Evolutionary conservation across 345 rosid genomes (phyloP).

Genomic region (Eucalyptus polybractea): DNA sequence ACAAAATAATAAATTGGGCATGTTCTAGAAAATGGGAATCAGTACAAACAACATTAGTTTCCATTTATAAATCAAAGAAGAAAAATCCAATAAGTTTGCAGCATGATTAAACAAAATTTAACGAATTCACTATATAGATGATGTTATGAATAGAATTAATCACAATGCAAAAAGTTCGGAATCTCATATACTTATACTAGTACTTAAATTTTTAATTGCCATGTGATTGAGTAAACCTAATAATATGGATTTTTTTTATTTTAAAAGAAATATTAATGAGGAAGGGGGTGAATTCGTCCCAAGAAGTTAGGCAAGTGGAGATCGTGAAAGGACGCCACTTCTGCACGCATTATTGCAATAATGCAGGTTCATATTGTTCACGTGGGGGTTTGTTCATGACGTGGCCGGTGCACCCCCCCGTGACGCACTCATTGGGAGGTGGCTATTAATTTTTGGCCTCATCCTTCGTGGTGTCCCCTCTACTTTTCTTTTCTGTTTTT

Average conservation of each 20-base stretch:
- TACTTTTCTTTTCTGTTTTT: background rate
- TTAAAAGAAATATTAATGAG: background rate
- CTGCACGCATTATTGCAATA: background rate
- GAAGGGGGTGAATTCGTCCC: background rate
- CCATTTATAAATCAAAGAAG: fast-evolving
- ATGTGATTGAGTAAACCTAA: background rate
- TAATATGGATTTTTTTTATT: background rate
- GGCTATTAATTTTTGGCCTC: background rate
- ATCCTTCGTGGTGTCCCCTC: background rate
- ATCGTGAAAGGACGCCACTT: background rate
- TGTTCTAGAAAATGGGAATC: background rate
- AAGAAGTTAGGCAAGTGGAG: background rate
- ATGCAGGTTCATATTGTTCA: background rate
- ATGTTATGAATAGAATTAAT: background rate
- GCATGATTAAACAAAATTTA: background rate
- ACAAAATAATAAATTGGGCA: background rate
- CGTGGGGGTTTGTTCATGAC: background rate
- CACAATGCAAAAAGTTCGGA: too few species aligned
- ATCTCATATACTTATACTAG: too few species aligned
- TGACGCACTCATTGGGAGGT: background rate
- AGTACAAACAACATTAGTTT: fast-evolving
- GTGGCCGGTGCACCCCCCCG: background rate
- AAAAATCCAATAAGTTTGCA: fast-evolving
- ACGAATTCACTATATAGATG: fast-evolving
- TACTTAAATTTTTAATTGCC: too few species aligned